Base-by-base conservation (phyloP, 2,329 filamentous ascomycete species). In the Plectosphaerella sp. region DNA sequence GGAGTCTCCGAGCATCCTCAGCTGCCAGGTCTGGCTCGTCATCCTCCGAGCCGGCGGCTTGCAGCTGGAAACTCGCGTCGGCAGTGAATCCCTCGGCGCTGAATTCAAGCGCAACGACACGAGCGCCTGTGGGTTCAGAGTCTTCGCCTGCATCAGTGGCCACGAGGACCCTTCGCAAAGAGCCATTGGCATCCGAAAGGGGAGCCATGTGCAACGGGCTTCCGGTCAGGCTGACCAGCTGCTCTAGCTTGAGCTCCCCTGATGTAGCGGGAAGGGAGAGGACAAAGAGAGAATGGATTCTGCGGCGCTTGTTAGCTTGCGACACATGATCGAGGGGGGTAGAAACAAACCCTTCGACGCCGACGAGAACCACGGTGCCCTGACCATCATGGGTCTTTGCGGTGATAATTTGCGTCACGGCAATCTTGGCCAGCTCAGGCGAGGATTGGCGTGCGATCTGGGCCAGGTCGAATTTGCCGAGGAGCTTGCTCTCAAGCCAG, bases 271-370 rank as follows among this genome's bases (percentile, higher is more conserved):
- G 64, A 37, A 88, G 72, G n/a, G 70, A 69, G 71, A 87, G 88
- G 51, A 80, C 71, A 66, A 93, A 84, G 9, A 95, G 70, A 41
- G 78, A 88, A 53, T 83, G 79, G 51, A 80, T 64, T 36, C 77
- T 83, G 56, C 28, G 22, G 3, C 11, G 25, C 14, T 11, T 22
- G 54, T 68, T 50, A 64, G 57, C 54, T 54, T 8, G 22, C 20
- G 3, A n/a, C 7, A 18, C 28, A 42, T 16, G 16, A n/a, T 33
- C 5, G 42, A 45, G 11, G 42, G 3, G 37, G 37, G 5, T 16
- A 70, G 65, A 9, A 59, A 71, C 75, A 53, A 64, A 76, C 75
- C 67, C 62, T 65, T 79, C 75, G 57, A 72, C 74, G 43, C 74
- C 66, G 8, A 63, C 72, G 28, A 71, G 60, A 15, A 77, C 62